Percentiles rank a stretch among this genome's conserved stretches.
These are phyloP conservation scores for Arachnopeziza araneosa DNA, from an alignment of 2,329 filamentous ascomycete genomes.

Conservation along the genomic window DNA sequence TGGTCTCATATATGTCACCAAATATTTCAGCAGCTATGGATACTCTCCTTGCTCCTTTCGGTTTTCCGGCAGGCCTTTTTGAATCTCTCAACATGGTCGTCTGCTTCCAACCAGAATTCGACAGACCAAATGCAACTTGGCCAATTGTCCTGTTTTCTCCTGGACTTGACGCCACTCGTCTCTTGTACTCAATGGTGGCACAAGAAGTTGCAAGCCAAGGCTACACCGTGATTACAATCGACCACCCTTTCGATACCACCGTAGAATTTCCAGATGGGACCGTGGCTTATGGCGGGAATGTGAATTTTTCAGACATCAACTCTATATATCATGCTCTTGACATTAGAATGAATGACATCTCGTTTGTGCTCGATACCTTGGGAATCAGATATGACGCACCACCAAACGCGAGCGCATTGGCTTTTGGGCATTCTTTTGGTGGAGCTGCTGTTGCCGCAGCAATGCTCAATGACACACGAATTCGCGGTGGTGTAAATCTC, in stretches of 20 bases:
- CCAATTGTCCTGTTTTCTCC: conserved; percentile 31
- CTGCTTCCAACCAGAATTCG: neutral
- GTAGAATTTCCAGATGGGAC: conserved; percentile 29
- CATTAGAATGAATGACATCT: neutral
- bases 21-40: neutral
- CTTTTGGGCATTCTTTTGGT: conserved; percentile 23
- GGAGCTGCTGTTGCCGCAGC: conserved; percentile 30
- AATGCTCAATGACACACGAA: conserved; percentile 26
- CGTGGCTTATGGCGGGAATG: neutral
- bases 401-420: neutral
- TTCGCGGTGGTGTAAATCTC: conserved; percentile 33
- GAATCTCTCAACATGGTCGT: neutral
- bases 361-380: conserved; percentile 5
- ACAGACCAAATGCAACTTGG: neutral
- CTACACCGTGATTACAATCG: conserved; percentile 30
- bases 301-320: conserved; percentile 4
- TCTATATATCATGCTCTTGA: conserved; percentile 5
- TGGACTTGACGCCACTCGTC: conserved; percentile 23
- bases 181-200: conserved; percentile 26
- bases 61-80: conserved; percentile 1
- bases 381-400: neutral
- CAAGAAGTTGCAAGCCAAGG: conserved; percentile 29
- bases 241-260: conserved; percentile 31
- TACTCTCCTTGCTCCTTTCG: neutral
- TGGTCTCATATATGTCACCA: neutral